Base-by-base conservation (phyloP, 2,329 filamentous ascomycete genomes). In the Cryphonectria parasitica region DNA sequence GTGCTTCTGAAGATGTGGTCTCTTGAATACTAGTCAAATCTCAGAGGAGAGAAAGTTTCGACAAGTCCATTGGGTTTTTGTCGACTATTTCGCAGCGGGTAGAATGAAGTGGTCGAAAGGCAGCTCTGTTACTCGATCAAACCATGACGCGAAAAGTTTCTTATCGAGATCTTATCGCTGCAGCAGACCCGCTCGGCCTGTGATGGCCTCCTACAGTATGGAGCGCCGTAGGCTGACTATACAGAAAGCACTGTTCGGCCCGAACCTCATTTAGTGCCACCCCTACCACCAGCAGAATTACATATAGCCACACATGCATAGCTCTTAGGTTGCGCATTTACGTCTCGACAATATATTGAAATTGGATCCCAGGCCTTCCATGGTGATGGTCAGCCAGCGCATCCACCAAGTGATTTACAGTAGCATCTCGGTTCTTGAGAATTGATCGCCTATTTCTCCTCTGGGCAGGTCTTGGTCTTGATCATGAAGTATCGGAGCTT, bases 91-190 rank as follows among this genome's bases (percentile, higher is more conserved):
- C 3, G 17, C n/a, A 25, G 61, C n/a, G 4, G 13, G 39, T 7
- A 15, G 0, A 7, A 10, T 31, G 36, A 10, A 64, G 31, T 39
- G 34, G n/a, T 64, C 5, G 3, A 64, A n/a, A 19, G 25, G 41
- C 15, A 64, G 61, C 39, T 64, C 34, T 64, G 4, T 11, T 28
- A 8, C 39, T 64, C n/a, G n/a, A 43, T 19, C n/a, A 64, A n/a
- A 39, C 39, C 36, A 28, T 45, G 61, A 64, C 61, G 61, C 61
- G 61, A 64, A 64, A 64, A 64, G 61, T 64, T 64, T 19, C 34
- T 45, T 64, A 64, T 64, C 61, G 36, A 64, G 36, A 43, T 28
- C 36, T 43, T 43, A 43, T 64, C 41, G 36, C 45, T 45, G 43
- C 43, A 13, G 17, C 25, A 36, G 31, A n/a, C 58, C 58, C 58